phyloP scores from a whole-genome alignment of 345 rosid genomes.

The Litchi chinensis region DNA sequence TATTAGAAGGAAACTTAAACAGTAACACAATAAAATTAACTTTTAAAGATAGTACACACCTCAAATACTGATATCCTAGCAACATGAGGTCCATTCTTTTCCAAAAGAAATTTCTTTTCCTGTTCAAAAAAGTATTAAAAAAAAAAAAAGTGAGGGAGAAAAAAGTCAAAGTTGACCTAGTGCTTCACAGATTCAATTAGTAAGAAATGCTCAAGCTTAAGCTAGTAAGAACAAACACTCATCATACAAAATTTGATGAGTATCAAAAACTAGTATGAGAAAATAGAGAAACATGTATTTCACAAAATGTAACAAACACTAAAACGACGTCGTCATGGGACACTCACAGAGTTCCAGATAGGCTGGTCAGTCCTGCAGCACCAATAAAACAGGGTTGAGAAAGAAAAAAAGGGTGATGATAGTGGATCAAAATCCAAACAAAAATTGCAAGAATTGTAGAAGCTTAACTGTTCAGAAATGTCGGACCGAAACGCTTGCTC shows the following conservation, averaged over 20 bases:
- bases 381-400: slow-evolving; percentile 23
- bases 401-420: not conserved
- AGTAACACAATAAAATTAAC: no score
- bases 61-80: slow-evolving; percentile 84
- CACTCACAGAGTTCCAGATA: slow-evolving; percentile 81
- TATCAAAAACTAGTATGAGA: not conserved
- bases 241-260: not conserved
- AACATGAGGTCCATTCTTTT: slow-evolving; percentile 75
- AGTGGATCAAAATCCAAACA: not conserved
- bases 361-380: slow-evolving; percentile 82
- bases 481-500: slow-evolving; percentile 85
- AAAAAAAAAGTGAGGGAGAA: not conserved
- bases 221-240: no score
- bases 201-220: not conserved
- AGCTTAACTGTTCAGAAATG: slow-evolving; percentile 66
- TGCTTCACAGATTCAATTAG: slow-evolving; percentile 6
- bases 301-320: no score
- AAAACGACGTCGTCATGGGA: slow-evolving; percentile 8
- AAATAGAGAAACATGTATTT: not conserved
- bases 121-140: slow-evolving; percentile 27
- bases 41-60: slow-evolving; percentile 39
- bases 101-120: slow-evolving; percentile 94
- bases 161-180: slow-evolving; percentile 1
- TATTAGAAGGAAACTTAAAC: not conserved
- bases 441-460: no score